Evolutionary conservation across 140 eudicot genomes (phyloP).

Genomic region (Flaveria floridana): DNA sequence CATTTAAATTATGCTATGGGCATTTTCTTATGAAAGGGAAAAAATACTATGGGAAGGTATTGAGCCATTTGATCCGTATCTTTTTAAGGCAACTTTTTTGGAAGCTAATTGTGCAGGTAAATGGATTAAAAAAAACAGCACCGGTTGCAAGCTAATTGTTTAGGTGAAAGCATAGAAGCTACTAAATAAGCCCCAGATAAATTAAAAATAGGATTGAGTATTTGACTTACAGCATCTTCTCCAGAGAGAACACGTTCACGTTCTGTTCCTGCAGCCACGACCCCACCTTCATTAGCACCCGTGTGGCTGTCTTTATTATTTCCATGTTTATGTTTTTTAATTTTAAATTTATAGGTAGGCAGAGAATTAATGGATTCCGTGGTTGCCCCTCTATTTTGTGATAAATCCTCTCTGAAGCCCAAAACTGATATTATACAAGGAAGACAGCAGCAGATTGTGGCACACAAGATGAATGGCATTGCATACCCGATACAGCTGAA

Average conservation of each 20-base stretch:
- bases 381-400: constrained; percentile 50
- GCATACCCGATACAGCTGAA: constrained; percentile 98
- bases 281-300: constrained; percentile 35
- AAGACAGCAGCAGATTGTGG: constrained; percentile 65
- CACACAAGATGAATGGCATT: constrained; percentile 95
- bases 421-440: constrained; percentile 45
- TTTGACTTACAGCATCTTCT: constrained; percentile 87
- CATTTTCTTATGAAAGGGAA: neutral
- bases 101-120: neutral
- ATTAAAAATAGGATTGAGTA: constrained; percentile 32
- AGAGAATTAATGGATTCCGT: constrained; percentile 74
- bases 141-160: constrained; percentile 12
- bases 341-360: constrained; percentile 42
- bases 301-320: constrained; percentile 30
- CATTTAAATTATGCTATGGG: neutral
- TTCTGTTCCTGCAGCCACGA: constrained; percentile 45
- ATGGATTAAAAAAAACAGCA: neutral
- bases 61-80: neutral
- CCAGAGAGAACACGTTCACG: constrained; percentile 59
- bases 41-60: neutral
- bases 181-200: neutral
- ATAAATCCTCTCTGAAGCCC: constrained; percentile 70
- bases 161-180: constrained; percentile 21
- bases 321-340: constrained; percentile 57
- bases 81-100: neutral